Evolutionary conservation across 495 filamentous ascomycete genomes (phyloP).

Genomic region (Penicilliopsis zonata): DNA sequence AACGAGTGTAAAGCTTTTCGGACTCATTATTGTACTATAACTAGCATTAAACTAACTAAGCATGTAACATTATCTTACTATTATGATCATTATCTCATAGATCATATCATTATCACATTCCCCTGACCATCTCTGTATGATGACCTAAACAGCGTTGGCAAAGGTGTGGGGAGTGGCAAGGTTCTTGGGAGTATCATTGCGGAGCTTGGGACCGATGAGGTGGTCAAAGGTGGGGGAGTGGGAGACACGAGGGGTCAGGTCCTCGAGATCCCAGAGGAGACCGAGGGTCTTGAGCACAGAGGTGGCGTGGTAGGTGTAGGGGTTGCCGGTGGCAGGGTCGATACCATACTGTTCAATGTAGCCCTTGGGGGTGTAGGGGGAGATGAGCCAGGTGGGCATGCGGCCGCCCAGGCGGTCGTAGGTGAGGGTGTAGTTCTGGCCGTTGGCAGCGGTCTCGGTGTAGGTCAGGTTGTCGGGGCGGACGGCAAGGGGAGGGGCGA

Average conservation of each 20-base stretch:
- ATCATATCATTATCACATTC: too few relatives aligned
- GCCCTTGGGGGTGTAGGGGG: constrained; percentile 32
- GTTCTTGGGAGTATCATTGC: neutral
- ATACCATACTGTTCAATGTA: constrained; percentile 34
- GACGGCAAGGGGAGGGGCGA: constrained; percentile 28
- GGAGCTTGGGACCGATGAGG: constrained; percentile 11
- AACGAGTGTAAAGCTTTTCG: too few relatives aligned
- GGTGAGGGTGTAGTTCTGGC: constrained; percentile 27
- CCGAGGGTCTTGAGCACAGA: constrained; percentile 29
- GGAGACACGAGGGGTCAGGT: constrained; percentile 27
- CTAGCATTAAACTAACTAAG: too few relatives aligned
- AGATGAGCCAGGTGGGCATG: constrained; percentile 37
- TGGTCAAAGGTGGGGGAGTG: constrained; percentile 30
- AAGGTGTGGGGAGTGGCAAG: neutral
- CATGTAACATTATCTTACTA: too few relatives aligned
- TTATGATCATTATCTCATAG: too few relatives aligned
- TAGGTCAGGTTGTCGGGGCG: constrained; percentile 30
- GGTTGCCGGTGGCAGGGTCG: constrained; percentile 15
- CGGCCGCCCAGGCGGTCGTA: constrained; percentile 38
- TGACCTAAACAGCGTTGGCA: too few relatives aligned
- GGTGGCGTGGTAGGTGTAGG: constrained; percentile 24
- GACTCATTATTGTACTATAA: too few relatives aligned
- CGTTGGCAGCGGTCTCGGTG: constrained; percentile 28
- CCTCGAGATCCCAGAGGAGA: constrained; percentile 33
- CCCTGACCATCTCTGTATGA: too few relatives aligned